Conservation (phyloP, 768 basidiomycete genomes). For the Cyclocybe cylindracea region DNA sequence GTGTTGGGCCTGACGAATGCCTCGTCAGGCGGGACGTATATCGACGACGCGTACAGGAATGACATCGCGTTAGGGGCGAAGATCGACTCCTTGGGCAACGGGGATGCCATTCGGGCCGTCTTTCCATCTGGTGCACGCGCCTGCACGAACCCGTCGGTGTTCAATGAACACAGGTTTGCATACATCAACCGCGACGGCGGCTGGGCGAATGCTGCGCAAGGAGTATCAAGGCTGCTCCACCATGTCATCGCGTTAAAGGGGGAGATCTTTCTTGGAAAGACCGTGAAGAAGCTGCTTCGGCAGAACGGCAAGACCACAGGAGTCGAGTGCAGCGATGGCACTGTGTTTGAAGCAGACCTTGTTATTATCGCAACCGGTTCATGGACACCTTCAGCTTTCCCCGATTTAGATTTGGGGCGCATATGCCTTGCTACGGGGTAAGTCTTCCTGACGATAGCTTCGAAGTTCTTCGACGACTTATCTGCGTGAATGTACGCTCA, state of each 20-base stretch:
- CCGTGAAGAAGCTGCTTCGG: conserved; percentile 51
- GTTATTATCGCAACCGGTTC: conserved; percentile 76
- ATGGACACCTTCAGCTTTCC: conserved; percentile 85
- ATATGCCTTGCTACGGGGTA: conserved; percentile 82
- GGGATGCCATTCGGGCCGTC: conserved; percentile 40
- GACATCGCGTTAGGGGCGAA: conserved; percentile 59
- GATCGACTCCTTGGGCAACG: conserved; percentile 39
- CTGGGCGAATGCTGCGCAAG: conserved; percentile 81
- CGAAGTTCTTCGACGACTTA: background rate
- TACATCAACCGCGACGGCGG: conserved; percentile 80
- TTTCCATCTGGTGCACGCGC: conserved; percentile 46
- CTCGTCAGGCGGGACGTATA: conserved; percentile 37
- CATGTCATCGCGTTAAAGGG: conserved; percentile 64
- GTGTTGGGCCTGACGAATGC: conserved; percentile 43
- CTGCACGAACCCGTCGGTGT: conserved; percentile 26
- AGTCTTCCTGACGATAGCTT: conserved; percentile 13
- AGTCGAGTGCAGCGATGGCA: conserved; percentile 63
- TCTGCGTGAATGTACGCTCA: background rate
- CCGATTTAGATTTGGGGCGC: conserved; percentile 49
- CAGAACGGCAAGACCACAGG: conserved; percentile 48
- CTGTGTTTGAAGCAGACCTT: conserved; percentile 51
- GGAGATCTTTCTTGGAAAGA: conserved; percentile 55
- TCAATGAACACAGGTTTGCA: conserved; percentile 36
- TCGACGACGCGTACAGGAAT: conserved; percentile 59
- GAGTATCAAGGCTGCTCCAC: conserved; percentile 52